Percentiles rank a stretch among this genome's conserved stretches.
phyloP scores from a whole-genome alignment of 192 early-diverging fungal genomes.

The Coemansia sp. region DNA sequence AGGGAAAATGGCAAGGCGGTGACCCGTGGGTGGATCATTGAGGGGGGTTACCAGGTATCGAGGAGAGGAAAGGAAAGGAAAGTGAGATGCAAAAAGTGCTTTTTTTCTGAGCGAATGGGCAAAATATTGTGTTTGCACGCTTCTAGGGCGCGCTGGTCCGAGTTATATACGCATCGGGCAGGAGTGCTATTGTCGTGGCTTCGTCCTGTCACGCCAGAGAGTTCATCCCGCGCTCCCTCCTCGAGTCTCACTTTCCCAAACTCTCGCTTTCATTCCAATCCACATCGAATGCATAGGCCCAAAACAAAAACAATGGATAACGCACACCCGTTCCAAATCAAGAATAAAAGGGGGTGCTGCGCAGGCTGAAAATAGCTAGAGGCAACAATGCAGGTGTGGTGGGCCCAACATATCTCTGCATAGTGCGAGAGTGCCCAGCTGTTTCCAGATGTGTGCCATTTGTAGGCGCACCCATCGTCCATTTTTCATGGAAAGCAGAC shows the following conservation, averaged over 20 bases:
- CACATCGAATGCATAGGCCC: not conserved
- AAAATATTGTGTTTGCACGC: not conserved
- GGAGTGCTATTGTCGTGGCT: not conserved
- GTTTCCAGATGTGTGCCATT: conserved; percentile 4
- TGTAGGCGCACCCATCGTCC: not conserved
- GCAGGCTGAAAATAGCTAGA: not conserved
- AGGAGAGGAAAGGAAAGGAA: not conserved
- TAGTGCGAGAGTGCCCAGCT: not conserved
- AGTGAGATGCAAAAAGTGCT: not conserved
- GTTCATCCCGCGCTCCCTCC: not conserved
- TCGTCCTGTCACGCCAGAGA: conserved; percentile 2
- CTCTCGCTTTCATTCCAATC: conserved; percentile 1
- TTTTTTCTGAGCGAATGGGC: not conserved
- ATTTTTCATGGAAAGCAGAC: not conserved
- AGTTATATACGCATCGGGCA: not conserved
- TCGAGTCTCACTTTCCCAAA: not conserved
- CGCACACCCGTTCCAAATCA: conserved; percentile 1
- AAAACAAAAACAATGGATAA: conserved; percentile 4
- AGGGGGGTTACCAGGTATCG: not conserved
- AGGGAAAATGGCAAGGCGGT: not conserved
- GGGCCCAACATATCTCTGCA: not conserved
- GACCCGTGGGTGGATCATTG: not conserved
- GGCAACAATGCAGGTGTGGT: not conserved
- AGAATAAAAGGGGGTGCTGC: not conserved
- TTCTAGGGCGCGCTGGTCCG: not conserved